Evolutionary conservation across 2,329 filamentous ascomycete species (phyloP), one percentile per base, ranked within the genome.

Genomic region (Colletotrichum liriopes): DNA sequence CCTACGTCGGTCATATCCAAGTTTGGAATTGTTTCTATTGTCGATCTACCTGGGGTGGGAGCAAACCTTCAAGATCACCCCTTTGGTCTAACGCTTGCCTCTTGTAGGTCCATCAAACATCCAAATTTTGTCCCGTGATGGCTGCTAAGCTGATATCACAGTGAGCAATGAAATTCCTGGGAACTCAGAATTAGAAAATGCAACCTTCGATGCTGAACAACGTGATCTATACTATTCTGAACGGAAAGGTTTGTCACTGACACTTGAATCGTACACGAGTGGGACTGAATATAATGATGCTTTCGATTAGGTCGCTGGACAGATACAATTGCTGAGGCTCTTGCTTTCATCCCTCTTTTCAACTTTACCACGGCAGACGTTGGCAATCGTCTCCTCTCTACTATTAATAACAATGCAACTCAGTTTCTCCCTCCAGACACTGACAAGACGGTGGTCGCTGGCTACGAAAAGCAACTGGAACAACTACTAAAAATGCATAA

Each of bases 391-490:
- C 76, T 80, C 12, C 78, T 81, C 12, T 78, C 75, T 16, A 73
- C 77, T 3, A 77, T 80, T 18, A 60, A 64, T 1, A 64, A 74
- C 37, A 78, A 80, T 73, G 77, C 82, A 3, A 73, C 78, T 1
- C 63, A 76, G 3, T 79, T 80, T 55, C 78, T 85, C 2, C 80
- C 81, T 0, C 49, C 71, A 1, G 77, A 75, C n/a, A 79, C 78
- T 7, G 75, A 83, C 65, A 71, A 77, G 0, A 77, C 79, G 0
- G 81, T 85, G 6, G 74, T 79, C 5, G 77, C 79, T 1, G 84
- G 84, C 12, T 85, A 83, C 72, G 68, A 75, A 8, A 76, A 75
- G 2, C 83, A 85, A 74, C 78, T 79, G 55, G 74, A 76, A 43
- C 65, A 79, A 6, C 69, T 82, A 26, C 72, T 80, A 7, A 65